A percentile compares a stretch with the other conserved stretches of the same genome.
phyloP scores from a whole-genome alignment of 805 yeast genomes.

The Maudiozyma saulgeensis region DNA sequence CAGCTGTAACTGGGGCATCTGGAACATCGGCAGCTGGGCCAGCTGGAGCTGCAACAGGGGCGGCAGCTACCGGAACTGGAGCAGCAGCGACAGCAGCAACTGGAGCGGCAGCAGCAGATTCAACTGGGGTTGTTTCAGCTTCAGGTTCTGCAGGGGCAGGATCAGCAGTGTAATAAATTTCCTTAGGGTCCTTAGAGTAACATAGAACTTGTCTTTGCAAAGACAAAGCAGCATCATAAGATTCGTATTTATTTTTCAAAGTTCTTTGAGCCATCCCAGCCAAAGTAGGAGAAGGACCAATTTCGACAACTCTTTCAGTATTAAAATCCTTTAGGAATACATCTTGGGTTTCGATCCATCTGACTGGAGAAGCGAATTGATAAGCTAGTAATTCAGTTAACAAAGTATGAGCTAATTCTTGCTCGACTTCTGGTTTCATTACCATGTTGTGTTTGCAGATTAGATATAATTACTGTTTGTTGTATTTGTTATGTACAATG shows the following conservation, averaged over 20 bases:
- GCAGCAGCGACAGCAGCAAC: constrained; percentile 43
- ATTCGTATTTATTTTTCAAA: constrained; percentile 83
- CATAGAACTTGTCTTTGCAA: constrained; percentile 86
- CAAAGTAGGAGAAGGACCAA: constrained; percentile 97
- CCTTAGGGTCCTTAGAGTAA: constrained; percentile 92
- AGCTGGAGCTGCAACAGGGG: constrained; percentile 55
- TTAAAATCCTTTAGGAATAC: constrained; percentile 88
- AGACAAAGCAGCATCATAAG: constrained; percentile 90
- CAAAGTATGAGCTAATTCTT: constrained; percentile 89
- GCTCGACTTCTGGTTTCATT: constrained; percentile 85
- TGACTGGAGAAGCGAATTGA: constrained; percentile 98
- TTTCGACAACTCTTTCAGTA: constrained; percentile 95
- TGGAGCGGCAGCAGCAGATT: constrained; percentile 22
- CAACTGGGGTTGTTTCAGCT: constrained; percentile 21
- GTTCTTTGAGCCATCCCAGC: constrained; percentile 99
- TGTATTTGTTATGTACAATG: too few species aligned
- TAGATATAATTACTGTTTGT: background rate
- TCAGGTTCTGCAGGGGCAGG: constrained; percentile 38
- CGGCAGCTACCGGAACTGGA: constrained; percentile 45
- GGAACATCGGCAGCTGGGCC: constrained; percentile 79
- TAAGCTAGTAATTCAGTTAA: constrained; percentile 94
- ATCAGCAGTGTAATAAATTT: constrained; percentile 88
- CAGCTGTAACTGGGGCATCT: constrained; percentile 84
- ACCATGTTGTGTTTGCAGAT: constrained; percentile 7
- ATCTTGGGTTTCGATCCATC: constrained; percentile 99